These are phyloP conservation scores for Circinella minor DNA, from an alignment of 371 early-diverging fungal species.

Conservation along the genomic window DNA sequence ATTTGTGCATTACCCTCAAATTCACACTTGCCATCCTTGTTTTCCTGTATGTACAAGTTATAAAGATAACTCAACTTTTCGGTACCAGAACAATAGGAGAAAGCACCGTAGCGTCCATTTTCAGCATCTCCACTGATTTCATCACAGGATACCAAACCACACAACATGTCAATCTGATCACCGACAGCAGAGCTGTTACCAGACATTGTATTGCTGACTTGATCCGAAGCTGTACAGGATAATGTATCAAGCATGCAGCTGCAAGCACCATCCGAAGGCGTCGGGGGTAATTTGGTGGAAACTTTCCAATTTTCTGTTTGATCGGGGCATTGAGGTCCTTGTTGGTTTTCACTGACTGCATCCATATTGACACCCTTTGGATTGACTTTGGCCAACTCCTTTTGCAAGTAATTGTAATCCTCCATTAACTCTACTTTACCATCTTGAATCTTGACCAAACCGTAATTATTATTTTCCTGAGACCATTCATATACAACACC, in stretches of 20 bases:
- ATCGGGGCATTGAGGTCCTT: conserved; percentile 58
- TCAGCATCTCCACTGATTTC: conserved; percentile 60
- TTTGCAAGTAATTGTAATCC: conserved; percentile 56
- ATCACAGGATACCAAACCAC: conserved; percentile 55
- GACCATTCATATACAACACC: conserved; percentile 85
- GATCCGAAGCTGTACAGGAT: conserved; percentile 59
- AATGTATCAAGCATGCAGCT: conserved; percentile 71
- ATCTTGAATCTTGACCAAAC: conserved; percentile 64
- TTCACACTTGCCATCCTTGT: conserved; percentile 33
- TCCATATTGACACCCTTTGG: conserved; percentile 59
- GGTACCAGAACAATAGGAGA: conserved; percentile 54
- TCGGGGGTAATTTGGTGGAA: conserved; percentile 63
- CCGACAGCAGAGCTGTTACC: conserved; percentile 31
- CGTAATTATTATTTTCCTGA: conserved; percentile 81
- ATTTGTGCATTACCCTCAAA: conserved; percentile 45
- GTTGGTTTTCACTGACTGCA: conserved; percentile 35
- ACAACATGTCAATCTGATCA: conserved; percentile 52
- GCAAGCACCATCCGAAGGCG: conserved; percentile 72
- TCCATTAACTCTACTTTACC: conserved; percentile 43
- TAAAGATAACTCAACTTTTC: conserved; percentile 60
- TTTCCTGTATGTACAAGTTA: conserved; percentile 31
- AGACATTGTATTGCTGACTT: conserved; percentile 30
- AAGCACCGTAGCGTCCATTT: conserved; percentile 60
- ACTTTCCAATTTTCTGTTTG: conserved; percentile 62
- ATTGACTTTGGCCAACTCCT: conserved; percentile 36